Percentiles rank a stretch among this genome's conserved stretches.
These are phyloP conservation scores for Chalaropsis thielavioides DNA, from an alignment of 2,329 filamentous ascomycete species.

Conservation along the genomic window DNA sequence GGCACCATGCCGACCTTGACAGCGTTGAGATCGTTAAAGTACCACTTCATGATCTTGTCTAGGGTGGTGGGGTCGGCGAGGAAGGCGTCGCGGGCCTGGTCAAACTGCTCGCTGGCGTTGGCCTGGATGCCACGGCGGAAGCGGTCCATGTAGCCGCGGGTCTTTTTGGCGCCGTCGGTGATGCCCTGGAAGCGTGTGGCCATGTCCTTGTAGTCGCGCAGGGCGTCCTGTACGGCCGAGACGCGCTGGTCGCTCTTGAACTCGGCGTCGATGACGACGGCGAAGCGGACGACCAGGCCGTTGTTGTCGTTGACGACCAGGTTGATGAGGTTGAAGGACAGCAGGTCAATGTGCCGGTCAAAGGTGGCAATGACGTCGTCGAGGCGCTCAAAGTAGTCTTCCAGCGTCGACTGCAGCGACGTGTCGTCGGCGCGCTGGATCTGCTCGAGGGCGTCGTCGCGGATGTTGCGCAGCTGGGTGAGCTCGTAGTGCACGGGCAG, in stretches of 20 bases:
- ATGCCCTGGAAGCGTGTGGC: conserved; percentile 89
- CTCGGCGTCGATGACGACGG: conserved; percentile 84
- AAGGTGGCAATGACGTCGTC: conserved; percentile 89
- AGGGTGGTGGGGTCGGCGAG: conserved; percentile 67
- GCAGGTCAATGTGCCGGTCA: conserved; percentile 79
- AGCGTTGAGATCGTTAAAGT: conserved; percentile 91
- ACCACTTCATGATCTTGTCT: conserved; percentile 87
- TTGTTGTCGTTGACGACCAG: conserved; percentile 77
- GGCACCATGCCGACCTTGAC: conserved; percentile 85
- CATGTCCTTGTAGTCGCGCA: conserved; percentile 91
- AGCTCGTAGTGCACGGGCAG: conserved; percentile 83
- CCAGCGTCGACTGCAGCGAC: conserved; percentile 65
- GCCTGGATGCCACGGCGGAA: conserved; percentile 69
- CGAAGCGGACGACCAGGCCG: conserved; percentile 77
- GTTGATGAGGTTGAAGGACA: conserved; percentile 80
- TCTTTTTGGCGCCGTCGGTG: conserved; percentile 78
- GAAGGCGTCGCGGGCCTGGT: conserved; percentile 57
- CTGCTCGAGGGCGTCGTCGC: conserved; percentile 93
- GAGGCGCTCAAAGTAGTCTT: conserved; percentile 76
- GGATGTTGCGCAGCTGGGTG: conserved; percentile 80
- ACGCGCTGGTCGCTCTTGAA: conserved; percentile 93
- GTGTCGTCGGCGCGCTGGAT: conserved; percentile 62
- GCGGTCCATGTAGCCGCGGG: conserved; percentile 93
- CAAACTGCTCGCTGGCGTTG: conserved; percentile 60
- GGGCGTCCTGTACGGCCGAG: conserved; percentile 78